Percentiles rank a stretch among this genome's conserved stretches.
Conservation (phyloP, 345 rosid genomes). For the Hypericum androsaemum region DNA sequence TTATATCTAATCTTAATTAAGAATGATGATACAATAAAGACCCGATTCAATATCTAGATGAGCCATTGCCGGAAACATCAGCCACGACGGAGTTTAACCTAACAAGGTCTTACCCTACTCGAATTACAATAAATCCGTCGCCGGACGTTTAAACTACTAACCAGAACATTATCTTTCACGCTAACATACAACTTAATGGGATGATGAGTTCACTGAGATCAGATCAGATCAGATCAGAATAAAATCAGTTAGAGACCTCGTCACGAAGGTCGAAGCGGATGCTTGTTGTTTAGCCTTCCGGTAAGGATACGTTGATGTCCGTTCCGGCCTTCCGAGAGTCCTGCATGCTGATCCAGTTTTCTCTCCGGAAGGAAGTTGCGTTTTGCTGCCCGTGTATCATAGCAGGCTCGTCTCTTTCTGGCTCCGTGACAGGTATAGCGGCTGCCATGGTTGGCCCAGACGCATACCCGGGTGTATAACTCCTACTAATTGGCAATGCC, state of each 20-base stretch:
- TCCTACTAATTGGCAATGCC: constrained; percentile 16
- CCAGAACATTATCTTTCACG: too few relatives aligned
- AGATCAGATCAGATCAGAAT: constrained; percentile 7
- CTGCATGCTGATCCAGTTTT: constrained; percentile 42
- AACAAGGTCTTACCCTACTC: too few relatives aligned
- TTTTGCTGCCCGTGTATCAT: constrained; percentile 12
- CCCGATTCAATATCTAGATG: too few relatives aligned
- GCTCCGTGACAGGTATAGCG: constrained; percentile 27
- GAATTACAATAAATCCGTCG: too few relatives aligned
- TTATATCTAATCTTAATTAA: too few relatives aligned
- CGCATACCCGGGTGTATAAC: constrained; percentile 12
- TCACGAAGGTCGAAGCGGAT: background rate
- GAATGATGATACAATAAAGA: too few relatives aligned
- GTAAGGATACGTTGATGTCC: constrained; percentile 49
- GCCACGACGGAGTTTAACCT: too few relatives aligned
- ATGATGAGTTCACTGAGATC: too few relatives aligned
- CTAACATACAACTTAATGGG: too few relatives aligned
- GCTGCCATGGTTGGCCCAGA: constrained; percentile 8
- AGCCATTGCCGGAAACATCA: too few relatives aligned
- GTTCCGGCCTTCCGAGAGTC: constrained; percentile 32
- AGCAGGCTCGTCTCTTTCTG: constrained; percentile 23
- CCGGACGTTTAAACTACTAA: too few relatives aligned
- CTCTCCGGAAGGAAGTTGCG: constrained; percentile 31
- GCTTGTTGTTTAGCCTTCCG: constrained; percentile 19
- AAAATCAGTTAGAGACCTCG: constrained; percentile 22